A percentile compares a stretch with the other conserved stretches of the same genome.
These are phyloP conservation scores for Talaromyces sp. DNA, from an alignment of 2,329 filamentous ascomycete genomes.

Conservation along the genomic window DNA sequence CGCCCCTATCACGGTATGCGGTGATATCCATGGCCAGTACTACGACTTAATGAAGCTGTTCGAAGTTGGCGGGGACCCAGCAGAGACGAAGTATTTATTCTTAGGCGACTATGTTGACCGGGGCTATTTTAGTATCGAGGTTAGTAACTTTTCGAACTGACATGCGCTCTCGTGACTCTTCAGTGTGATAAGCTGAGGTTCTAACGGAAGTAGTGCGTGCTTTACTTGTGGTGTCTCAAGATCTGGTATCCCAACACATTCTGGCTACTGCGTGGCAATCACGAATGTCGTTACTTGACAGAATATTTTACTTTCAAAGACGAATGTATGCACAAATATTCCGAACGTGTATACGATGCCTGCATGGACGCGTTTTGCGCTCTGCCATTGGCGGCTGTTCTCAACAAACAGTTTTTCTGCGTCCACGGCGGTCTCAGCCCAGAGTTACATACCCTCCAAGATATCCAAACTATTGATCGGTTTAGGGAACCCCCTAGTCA, in stretches of 20 bases:
- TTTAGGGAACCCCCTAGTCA: slow-evolving; percentile 97
- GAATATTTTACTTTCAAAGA: slow-evolving; percentile 99
- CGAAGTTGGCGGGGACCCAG: slow-evolving; percentile 92
- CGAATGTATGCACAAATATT: slow-evolving; percentile 99
- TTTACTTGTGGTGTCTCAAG: slow-evolving; percentile 97
- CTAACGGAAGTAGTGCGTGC: slow-evolving; percentile 60
- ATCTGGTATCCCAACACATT: slow-evolving; percentile 98
- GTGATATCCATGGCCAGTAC: slow-evolving; percentile 97
- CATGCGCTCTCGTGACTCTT: background rate
- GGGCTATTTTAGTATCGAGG: slow-evolving; percentile 97
- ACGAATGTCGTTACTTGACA: slow-evolving; percentile 97
- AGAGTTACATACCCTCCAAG: slow-evolving; percentile 91
- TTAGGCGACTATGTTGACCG: slow-evolving; percentile 96
- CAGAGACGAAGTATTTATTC: slow-evolving; percentile 95
- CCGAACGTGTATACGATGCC: slow-evolving; percentile 89
- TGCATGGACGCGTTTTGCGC: slow-evolving; percentile 98
- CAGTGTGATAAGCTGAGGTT: slow-evolving; percentile 23
- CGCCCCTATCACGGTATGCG: slow-evolving; percentile 96
- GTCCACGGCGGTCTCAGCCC: slow-evolving; percentile 96
- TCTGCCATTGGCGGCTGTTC: slow-evolving; percentile 86
- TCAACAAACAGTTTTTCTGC: slow-evolving; percentile 99
- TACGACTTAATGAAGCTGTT: slow-evolving; percentile 99
- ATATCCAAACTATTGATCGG: slow-evolving; percentile 88
- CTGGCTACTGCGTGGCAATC: slow-evolving; percentile 95
- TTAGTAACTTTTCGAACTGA: slow-evolving; percentile 29